A percentile compares a stretch with the other conserved stretches of the same genome.
Conservation (phyloP, 805 yeast genomes). For the Barnettozyma vustinii region DNA sequence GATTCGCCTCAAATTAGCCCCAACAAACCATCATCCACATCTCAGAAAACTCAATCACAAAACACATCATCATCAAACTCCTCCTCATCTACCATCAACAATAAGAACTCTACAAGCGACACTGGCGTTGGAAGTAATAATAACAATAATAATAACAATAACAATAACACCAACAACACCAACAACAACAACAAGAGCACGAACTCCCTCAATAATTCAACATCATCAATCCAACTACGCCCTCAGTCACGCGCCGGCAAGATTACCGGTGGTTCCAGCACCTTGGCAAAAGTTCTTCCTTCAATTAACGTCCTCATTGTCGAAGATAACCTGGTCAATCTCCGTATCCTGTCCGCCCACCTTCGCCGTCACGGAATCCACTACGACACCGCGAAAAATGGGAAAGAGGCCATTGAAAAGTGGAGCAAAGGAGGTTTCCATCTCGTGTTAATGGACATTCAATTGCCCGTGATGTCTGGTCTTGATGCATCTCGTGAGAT, state of each 20-base stretch:
- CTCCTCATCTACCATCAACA: background rate
- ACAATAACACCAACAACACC: background rate
- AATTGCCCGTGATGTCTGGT: conserved; percentile 93
- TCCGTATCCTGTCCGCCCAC: conserved; percentile 84
- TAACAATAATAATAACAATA: too few relatives aligned
- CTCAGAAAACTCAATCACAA: background rate
- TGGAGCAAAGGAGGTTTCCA: conserved; percentile 96
- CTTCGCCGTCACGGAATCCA: conserved; percentile 79
- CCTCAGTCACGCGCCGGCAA: background rate
- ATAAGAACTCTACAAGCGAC: background rate
- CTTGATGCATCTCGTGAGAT: conserved; percentile 92
- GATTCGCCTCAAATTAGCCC: background rate
- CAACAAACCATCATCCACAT: background rate
- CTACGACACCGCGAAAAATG: conserved; percentile 84
- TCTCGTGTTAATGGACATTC: conserved; percentile 93
- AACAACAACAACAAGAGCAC: background rate
- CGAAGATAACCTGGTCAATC: conserved; percentile 94
- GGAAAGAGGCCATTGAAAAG: conserved; percentile 89
- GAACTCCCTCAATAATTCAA: background rate
- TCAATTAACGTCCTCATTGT: conserved; percentile 88
- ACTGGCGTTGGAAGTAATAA: too few relatives aligned
- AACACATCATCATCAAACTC: background rate
- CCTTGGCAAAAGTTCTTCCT: conserved; percentile 65
- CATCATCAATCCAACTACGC: background rate
- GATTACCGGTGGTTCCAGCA: conserved; percentile 18